phyloP scores from a whole-genome alignment of 2,329 filamentous ascomycete species.

The Fusarium agapanthi region DNA sequence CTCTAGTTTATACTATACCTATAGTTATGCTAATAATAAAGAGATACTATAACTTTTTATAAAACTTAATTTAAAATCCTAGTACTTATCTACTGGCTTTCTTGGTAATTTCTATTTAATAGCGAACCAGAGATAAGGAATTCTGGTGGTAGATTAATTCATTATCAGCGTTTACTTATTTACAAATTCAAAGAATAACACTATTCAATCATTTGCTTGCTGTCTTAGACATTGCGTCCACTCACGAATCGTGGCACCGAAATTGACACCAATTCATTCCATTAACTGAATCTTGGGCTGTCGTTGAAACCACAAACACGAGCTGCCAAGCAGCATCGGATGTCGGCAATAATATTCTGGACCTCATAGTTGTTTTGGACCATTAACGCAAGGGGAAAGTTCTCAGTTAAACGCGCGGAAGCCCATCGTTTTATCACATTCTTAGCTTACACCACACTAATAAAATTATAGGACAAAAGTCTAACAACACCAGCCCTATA shows the following conservation, averaged over 20 bases:
- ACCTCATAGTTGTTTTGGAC: constrained; percentile 45
- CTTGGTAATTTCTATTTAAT: no score
- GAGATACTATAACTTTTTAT: no score
- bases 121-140: no score
- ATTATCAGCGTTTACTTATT: constrained; percentile 12
- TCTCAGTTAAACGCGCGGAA: constrained; percentile 29
- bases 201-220: not conserved
- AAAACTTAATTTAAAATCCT: no score
- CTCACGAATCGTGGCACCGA: not conserved
- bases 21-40: no score
- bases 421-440: constrained; percentile 42
- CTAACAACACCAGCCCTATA: no score
- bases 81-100: no score
- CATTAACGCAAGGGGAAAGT: constrained; percentile 37
- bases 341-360: constrained; percentile 28
- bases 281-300: constrained; percentile 2
- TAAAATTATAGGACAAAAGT: no score
- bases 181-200: not conserved
- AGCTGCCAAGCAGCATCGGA: constrained; percentile 25
- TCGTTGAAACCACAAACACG: constrained; percentile 1
- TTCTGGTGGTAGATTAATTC: no score
- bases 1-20: no score
- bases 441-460: not conserved
- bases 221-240: not conserved
- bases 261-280: constrained; percentile 10